Evolutionary conservation across 1,139 yeast species (phyloP).

Genomic region (Yamadazyma diospyri): DNA sequence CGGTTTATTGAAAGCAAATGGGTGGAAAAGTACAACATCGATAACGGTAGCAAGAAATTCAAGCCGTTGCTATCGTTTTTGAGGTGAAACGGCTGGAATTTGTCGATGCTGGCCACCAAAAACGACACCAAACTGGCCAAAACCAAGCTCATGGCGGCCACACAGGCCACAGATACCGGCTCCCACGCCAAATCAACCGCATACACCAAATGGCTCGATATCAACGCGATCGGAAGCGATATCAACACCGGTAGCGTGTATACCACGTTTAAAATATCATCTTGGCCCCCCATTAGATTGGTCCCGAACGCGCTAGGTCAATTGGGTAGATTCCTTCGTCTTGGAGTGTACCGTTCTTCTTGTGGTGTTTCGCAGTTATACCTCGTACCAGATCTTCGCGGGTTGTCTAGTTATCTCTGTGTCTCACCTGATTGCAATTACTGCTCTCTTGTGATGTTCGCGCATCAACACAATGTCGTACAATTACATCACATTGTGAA

Average conservation of each 20-base stretch:
- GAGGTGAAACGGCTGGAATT: constrained; percentile 6
- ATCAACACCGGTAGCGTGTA: constrained; percentile 6
- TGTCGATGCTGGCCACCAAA: constrained; percentile 3
- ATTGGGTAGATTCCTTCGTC: too few relatives aligned
- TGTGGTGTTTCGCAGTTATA: too few relatives aligned
- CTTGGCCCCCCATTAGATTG: constrained; percentile 1
- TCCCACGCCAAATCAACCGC: background rate
- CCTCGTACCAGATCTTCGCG: too few relatives aligned
- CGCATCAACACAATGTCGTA: too few relatives aligned
- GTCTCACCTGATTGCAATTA: too few relatives aligned
- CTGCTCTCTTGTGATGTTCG: too few relatives aligned
- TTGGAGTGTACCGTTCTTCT: too few relatives aligned
- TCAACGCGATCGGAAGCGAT: constrained; percentile 2
- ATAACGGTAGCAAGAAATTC: constrained; percentile 3
- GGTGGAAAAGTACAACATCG: constrained; percentile 14
- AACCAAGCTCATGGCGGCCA: background rate
- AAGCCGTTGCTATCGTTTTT: constrained; percentile 4
- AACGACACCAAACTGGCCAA: constrained; percentile 4
- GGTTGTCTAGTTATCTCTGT: too few relatives aligned
- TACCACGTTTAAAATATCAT: constrained; percentile 6
- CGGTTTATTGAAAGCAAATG: constrained; percentile 21
- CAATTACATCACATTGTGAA: too few relatives aligned
- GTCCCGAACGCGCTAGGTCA: too few relatives aligned
- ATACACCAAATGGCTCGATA: constrained; percentile 3
- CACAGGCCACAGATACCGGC: background rate